These are phyloP conservation scores for Aureobasidium subglaciale DNA, from an alignment of 2,329 filamentous ascomycete genomes.

Conservation along the genomic window DNA sequence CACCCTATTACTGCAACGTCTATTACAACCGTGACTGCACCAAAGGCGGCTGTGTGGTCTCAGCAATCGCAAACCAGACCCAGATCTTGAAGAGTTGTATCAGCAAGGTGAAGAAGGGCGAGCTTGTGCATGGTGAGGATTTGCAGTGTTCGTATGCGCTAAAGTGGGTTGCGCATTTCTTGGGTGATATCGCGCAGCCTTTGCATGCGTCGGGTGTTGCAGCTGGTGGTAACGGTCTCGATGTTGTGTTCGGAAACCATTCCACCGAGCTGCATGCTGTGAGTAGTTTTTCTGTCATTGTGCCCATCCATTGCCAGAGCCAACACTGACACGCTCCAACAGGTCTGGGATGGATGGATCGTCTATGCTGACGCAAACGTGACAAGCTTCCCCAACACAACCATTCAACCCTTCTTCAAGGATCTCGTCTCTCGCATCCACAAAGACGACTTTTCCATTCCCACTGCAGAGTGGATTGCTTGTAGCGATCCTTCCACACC, in stretches of 20 bases:
- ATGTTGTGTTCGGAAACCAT: slow-evolving; percentile 30
- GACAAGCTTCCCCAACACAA: slow-evolving; percentile 29
- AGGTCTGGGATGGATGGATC: slow-evolving; percentile 36
- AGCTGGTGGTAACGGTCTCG: slow-evolving; percentile 33
- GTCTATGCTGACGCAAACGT: slow-evolving; percentile 32
- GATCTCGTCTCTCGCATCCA: slow-evolving; percentile 30
- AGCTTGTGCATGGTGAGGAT: slow-evolving; percentile 24
- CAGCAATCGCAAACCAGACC: slow-evolving; percentile 37
- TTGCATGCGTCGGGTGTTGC: slow-evolving; percentile 34
- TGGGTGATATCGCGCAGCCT: slow-evolving; percentile 37
- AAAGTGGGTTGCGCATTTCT: slow-evolving; percentile 36
- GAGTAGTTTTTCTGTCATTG: slow-evolving; percentile 12
- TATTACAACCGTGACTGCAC: slow-evolving; percentile 33
- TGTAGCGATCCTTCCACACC: slow-evolving; percentile 30
- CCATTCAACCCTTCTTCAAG: slow-evolving; percentile 32
- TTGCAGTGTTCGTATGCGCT: slow-evolving; percentile 35
- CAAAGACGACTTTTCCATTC: slow-evolving; percentile 30
- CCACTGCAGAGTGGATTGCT: slow-evolving; percentile 30
- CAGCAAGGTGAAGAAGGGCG: slow-evolving; percentile 23
- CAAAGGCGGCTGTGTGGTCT: slow-evolving; percentile 34
- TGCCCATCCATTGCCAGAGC: neutral
- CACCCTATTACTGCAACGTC: slow-evolving; percentile 28
- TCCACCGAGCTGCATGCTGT: slow-evolving; percentile 33
- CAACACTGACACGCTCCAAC: neutral
- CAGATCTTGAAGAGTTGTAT: slow-evolving; percentile 32